phyloP scores from a whole-genome alignment of 345 rosid genomes.

The Arabidopsis suecica region DNA sequence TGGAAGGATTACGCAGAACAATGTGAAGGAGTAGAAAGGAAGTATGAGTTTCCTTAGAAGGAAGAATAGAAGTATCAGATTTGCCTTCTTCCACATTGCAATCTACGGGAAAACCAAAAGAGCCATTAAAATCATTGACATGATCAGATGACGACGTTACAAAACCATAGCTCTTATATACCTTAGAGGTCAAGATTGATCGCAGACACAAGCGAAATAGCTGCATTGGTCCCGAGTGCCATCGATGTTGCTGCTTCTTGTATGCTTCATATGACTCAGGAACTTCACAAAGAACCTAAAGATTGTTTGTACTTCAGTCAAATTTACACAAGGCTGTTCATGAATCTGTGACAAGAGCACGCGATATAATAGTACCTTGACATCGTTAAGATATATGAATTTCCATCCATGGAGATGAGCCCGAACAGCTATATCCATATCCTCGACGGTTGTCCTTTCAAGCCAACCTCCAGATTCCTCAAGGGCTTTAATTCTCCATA shows the following conservation, averaged over 20 bases:
- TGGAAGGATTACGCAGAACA: constrained; percentile 84
- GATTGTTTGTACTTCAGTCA: constrained; percentile 3
- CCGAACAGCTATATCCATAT: constrained; percentile 91
- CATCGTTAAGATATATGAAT: constrained; percentile 76
- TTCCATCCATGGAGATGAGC: constrained; percentile 92
- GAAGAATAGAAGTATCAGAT: constrained; percentile 70
- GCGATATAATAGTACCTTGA: constrained; percentile 52
- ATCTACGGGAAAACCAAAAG: constrained; percentile 45
- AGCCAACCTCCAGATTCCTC: constrained; percentile 96
- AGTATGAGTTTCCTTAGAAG: constrained; percentile 82
- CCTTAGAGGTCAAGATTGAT: constrained; percentile 74
- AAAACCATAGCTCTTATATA: constrained; percentile 27
- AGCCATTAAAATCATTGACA: background rate
- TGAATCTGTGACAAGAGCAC: constrained; percentile 11
- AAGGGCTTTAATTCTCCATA: constrained; percentile 85
- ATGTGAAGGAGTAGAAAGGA: constrained; percentile 86
- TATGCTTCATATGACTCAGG: constrained; percentile 91
- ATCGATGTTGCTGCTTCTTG: constrained; percentile 87
- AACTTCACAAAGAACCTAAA: constrained; percentile 82
- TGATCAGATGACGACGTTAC: background rate
- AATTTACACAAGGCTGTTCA: background rate
- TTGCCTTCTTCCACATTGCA: constrained; percentile 79
- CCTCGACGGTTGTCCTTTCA: constrained; percentile 84
- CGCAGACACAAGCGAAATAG: constrained; percentile 85
- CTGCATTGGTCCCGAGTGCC: constrained; percentile 94